A percentile compares a stretch with the other conserved stretches of the same genome.
phyloP scores from a whole-genome alignment of 164 flowering plant species.

The Amborella trichopoda region DNA sequence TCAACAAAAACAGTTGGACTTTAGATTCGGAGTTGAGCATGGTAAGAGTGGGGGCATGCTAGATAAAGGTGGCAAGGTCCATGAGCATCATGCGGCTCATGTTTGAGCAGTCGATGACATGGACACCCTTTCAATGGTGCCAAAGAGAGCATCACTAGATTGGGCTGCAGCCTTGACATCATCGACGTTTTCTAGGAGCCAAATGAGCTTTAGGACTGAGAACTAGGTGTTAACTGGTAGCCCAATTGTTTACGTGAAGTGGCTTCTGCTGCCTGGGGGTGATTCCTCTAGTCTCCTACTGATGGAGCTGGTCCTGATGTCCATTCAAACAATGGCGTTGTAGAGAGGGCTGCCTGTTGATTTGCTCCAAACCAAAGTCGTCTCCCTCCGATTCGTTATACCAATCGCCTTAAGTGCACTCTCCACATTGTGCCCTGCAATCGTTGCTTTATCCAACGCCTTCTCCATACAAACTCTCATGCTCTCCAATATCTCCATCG shows the following conservation, averaged over 20 bases:
- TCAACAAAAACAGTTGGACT: too few species aligned
- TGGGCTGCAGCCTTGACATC: slow-evolving; percentile 47
- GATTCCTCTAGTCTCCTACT: slow-evolving; percentile 91
- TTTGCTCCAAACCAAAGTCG: slow-evolving; percentile 90
- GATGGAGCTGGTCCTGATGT: slow-evolving; percentile 69
- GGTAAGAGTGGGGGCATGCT: slow-evolving; percentile 61
- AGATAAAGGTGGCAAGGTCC: slow-evolving; percentile 72
- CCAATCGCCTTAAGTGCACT: slow-evolving; percentile 83
- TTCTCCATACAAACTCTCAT: slow-evolving; percentile 60
- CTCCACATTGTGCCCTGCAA: slow-evolving; percentile 66
- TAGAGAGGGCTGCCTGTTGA: slow-evolving; percentile 77
- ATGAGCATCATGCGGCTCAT: slow-evolving; percentile 90
- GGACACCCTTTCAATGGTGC: slow-evolving; percentile 89
- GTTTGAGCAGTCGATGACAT: slow-evolving; percentile 89
- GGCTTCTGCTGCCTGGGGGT: slow-evolving; percentile 64
- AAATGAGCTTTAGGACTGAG: slow-evolving; percentile 78
- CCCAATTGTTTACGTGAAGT: slow-evolving; percentile 71
- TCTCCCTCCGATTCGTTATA: slow-evolving; percentile 92
- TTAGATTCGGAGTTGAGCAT: too few species aligned
- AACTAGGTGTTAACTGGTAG: slow-evolving; percentile 93
- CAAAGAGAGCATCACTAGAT: slow-evolving; percentile 73
- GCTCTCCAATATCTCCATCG: slow-evolving; percentile 85
- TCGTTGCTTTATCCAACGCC: slow-evolving; percentile 86
- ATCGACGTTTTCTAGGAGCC: slow-evolving; percentile 77
- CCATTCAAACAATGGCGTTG: slow-evolving; percentile 99